phyloP scores from a whole-genome alignment of 495 filamentous ascomycete genomes.

The Trichoderma orchidacearum region DNA sequence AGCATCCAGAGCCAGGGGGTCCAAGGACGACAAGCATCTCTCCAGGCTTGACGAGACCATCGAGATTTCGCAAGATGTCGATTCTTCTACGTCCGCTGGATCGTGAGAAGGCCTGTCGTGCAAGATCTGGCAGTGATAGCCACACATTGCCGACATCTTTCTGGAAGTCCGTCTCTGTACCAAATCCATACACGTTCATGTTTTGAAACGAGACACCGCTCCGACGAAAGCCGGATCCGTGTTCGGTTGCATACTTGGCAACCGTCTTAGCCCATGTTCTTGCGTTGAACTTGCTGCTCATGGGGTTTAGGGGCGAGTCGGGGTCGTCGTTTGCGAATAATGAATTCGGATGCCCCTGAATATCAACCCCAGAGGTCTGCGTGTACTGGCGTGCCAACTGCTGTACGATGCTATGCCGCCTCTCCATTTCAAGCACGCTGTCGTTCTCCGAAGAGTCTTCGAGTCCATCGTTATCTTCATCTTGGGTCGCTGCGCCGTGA shows the following conservation, averaged over 20 bases:
- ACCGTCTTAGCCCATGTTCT: slow-evolving; percentile 22
- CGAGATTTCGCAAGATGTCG: slow-evolving; percentile 52
- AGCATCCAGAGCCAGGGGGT: slow-evolving; percentile 55
- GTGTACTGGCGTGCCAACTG: slow-evolving; percentile 1
- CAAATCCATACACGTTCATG: slow-evolving; percentile 50
- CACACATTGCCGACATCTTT: slow-evolving; percentile 41
- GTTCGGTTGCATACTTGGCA: slow-evolving; percentile 9
- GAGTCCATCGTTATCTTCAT: slow-evolving; percentile 9
- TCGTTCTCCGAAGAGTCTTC: slow-evolving; percentile 17
- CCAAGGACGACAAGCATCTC: slow-evolving; percentile 73
- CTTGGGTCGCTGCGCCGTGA: no score
- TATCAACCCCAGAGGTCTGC: background rate
- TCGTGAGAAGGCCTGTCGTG: slow-evolving; percentile 9
- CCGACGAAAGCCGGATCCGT: slow-evolving; percentile 12
- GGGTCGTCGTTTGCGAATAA: background rate
- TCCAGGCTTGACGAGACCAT: slow-evolving; percentile 52
- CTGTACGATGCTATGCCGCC: slow-evolving; percentile 1
- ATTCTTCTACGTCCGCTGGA: slow-evolving; percentile 35
- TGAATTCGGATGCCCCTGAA: background rate
- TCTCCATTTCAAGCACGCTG: slow-evolving; percentile 7
- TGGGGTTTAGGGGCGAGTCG: slow-evolving; percentile 15
- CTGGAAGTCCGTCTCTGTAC: slow-evolving; percentile 50
- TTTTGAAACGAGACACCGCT: slow-evolving; percentile 30
- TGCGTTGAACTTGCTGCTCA: slow-evolving; percentile 16
- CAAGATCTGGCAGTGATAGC: slow-evolving; percentile 22